A percentile compares a stretch with the other conserved stretches of the same genome.
Conservation (phyloP, 768 basidiomycete genomes). For the Galerina marginata region DNA sequence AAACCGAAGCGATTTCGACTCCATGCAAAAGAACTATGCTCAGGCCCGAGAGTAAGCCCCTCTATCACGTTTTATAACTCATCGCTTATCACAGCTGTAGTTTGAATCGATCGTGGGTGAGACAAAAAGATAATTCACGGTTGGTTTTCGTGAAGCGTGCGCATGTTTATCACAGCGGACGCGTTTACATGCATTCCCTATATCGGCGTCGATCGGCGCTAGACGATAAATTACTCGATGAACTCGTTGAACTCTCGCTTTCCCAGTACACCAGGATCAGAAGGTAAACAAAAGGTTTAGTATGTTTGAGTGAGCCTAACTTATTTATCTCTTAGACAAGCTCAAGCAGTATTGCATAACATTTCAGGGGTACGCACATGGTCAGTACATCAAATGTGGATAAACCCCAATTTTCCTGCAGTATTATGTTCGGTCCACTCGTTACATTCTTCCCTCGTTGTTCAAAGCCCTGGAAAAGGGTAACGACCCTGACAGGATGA, state of each 20-base stretch:
- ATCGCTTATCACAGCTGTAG: constrained; percentile 34
- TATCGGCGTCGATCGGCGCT: constrained; percentile 75
- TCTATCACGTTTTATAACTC: not conserved
- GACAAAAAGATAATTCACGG: constrained; percentile 79
- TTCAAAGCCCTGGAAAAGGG: constrained; percentile 71
- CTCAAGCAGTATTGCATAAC: constrained; percentile 68
- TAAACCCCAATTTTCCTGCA: constrained; percentile 28
- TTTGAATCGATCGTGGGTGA: constrained; percentile 67
- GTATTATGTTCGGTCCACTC: constrained; percentile 77
- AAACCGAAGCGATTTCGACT: constrained; percentile 60
- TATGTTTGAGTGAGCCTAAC: not conserved
- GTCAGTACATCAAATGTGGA: not conserved
- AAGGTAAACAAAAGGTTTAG: constrained; percentile 51
- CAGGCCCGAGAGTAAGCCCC: constrained; percentile 62
- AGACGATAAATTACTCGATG: constrained; percentile 72
- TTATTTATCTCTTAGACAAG: constrained; percentile 52
- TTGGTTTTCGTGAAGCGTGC: constrained; percentile 78
- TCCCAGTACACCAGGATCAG: constrained; percentile 82
- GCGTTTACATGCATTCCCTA: constrained; percentile 77
- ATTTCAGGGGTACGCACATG: constrained; percentile 62
- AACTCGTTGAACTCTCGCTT: constrained; percentile 75
- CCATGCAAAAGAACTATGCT: constrained; percentile 70
- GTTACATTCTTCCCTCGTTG: constrained; percentile 63
- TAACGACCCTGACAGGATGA: constrained; percentile 91
- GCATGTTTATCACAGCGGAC: constrained; percentile 76